Conservation (phyloP, 1,139 yeast genomes). For the Nakaseomyces uthaithaninus region DNA sequence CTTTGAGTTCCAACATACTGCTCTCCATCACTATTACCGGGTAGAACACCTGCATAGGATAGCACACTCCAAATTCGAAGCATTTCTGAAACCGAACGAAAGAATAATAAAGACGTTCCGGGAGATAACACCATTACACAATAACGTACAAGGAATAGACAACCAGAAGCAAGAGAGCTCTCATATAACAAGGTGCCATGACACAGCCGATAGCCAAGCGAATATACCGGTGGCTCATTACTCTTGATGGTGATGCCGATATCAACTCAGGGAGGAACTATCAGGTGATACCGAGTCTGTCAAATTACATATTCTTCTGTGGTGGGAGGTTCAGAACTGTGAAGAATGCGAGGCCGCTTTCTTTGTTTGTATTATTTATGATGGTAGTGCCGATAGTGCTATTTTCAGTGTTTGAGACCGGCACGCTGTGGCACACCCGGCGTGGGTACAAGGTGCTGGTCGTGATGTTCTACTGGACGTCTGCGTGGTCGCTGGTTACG, state of each 20-base stretch:
- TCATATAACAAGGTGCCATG: neutral
- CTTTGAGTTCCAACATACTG: too few relatives aligned
- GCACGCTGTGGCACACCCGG: constrained; percentile 21
- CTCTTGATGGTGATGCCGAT: constrained; percentile 23
- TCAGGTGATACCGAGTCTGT: constrained; percentile 19
- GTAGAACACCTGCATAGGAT: too few relatives aligned
- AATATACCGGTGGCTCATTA: constrained; percentile 24
- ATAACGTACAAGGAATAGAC: too few relatives aligned
- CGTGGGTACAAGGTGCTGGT: constrained; percentile 51
- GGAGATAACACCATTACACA: too few relatives aligned
- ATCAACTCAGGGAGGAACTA: constrained; percentile 17
- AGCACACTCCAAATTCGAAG: too few relatives aligned
- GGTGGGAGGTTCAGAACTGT: constrained; percentile 57
- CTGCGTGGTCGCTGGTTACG: constrained; percentile 35
- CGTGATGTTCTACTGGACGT: constrained; percentile 48
- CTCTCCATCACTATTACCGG: too few relatives aligned
- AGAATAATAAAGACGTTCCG: too few relatives aligned
- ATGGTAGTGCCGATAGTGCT: constrained; percentile 45
- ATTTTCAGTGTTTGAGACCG: constrained; percentile 39
- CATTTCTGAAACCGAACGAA: too few relatives aligned
- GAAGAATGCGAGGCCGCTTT: constrained; percentile 35
- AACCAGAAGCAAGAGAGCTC: neutral
- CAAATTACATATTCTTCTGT: constrained; percentile 40
- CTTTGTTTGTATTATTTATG: constrained; percentile 33
- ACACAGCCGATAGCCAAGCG: constrained; percentile 9